phyloP scores from a whole-genome alignment of 441 rosid genomes.

The Corymbia calophylla region DNA sequence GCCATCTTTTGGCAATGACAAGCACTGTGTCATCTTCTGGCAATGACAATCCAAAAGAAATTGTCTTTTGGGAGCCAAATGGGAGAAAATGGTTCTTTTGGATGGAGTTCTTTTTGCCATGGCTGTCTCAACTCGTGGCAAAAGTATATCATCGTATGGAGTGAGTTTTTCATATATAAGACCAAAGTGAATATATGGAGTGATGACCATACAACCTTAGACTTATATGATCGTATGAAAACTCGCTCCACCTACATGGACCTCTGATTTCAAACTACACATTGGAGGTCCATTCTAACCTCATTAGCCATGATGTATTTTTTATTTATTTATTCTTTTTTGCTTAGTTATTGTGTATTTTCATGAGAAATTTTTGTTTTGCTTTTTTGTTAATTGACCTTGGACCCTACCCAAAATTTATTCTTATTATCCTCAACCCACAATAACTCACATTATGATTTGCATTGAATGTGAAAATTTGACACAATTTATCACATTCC shows the following conservation, averaged over 20 bases:
- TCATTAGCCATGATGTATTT: not conserved
- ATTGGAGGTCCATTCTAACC: not conserved
- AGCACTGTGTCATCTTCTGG: too few relatives aligned
- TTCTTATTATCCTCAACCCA: not conserved
- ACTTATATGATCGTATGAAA: not conserved
- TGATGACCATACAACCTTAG: not conserved
- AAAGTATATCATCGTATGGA: not conserved
- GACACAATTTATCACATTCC: not conserved
- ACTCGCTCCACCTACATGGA: not conserved
- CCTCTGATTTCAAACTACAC: not conserved
- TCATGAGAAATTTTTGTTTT: too few relatives aligned
- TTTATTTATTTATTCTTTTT: too few relatives aligned
- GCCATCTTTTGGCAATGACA: too few relatives aligned
- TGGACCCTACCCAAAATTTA: not conserved
- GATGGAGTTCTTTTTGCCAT: too few relatives aligned
- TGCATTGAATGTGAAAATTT: not conserved
- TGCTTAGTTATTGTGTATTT: not conserved
- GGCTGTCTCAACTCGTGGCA: too few relatives aligned
- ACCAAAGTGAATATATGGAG: not conserved
- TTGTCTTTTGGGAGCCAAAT: not conserved
- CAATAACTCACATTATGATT: not conserved
- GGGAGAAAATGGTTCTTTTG: too few relatives aligned
- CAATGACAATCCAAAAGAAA: not conserved
- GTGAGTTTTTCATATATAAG: not conserved
- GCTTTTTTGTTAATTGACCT: not conserved